Base-by-base conservation (phyloP, 176 grass and related monocot species). In the Oryza punctata region DNA sequence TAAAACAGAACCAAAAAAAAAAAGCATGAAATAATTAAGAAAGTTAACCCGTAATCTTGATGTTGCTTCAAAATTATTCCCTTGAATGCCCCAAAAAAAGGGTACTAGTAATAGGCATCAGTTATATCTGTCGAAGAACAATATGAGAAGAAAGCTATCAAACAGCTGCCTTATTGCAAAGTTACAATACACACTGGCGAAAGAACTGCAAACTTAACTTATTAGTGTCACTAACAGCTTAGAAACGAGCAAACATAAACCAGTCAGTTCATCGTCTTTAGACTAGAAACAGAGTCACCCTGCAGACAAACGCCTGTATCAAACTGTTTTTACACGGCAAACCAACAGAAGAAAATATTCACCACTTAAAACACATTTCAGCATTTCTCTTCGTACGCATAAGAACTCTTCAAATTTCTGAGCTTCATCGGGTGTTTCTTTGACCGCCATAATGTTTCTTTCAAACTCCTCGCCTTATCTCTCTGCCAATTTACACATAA, bases 171-270 rank as follows among this genome's bases (percentile, higher is more conserved):
- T 81, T 50, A 63, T 28, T 28, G 21, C 50, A 28, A 72, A 65
- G 26, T 16, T 60, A 38, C 47, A 70, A 70, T 65, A 26, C 25
- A 73, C n/a, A 35, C 44, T 12, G 25, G 12, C 25, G 9, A 64
- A 64, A 7, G 13, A 82, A 65, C 7, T 24, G 19, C 21, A 82
- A 45, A 25, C 24, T 33, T 33, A 78, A 77, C 80, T 88, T 83
- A 78, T 83, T 78, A 65, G 52, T 84, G 29, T 37, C 50, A 73
- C 59, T 44, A 37, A 75, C 65, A 73, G 32, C 10, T 79, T 73
- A 73, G 19, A 54, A 54, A 54, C 73, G 78, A 45, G 12, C 23
- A 69, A 2, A 28, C 64, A 10, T 10, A 27, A 70, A 69, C 49
- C 21, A 47, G 16, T 29, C 63, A 18, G 21, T 28, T 69, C 70